Conservation (phyloP, 768 basidiomycete genomes). For the Pluteus cervinus region DNA sequence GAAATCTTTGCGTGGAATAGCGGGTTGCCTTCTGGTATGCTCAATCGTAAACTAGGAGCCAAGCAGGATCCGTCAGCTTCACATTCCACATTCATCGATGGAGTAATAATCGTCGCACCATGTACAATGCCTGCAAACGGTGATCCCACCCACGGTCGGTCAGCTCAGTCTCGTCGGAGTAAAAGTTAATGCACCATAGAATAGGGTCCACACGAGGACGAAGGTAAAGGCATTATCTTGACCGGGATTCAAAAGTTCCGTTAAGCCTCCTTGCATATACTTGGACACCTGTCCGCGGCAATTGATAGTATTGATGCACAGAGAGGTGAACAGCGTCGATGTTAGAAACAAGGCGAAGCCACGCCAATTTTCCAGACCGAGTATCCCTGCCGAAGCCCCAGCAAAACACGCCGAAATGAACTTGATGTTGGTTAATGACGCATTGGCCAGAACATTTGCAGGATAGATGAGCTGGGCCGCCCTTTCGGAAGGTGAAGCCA, state of each 20-base stretch:
- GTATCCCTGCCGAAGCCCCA: conserved; percentile 82
- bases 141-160: background rate
- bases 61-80: too few relatives aligned
- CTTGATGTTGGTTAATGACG: conserved; percentile 58
- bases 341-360: conserved; percentile 77
- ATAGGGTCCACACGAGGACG: conserved; percentile 88
- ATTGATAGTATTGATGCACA: conserved; percentile 61
- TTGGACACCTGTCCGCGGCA: conserved; percentile 60
- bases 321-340: conserved; percentile 62
- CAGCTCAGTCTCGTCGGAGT: too few relatives aligned
- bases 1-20: too few relatives aligned
- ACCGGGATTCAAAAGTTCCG: conserved; percentile 74
- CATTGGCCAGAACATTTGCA: conserved; percentile 63
- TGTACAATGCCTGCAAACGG: conserved; percentile 37
- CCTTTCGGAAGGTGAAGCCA: conserved; percentile 44
- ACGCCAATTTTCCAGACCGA: conserved; percentile 79
- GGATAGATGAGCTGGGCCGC: conserved; percentile 58
- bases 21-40: too few relatives aligned
- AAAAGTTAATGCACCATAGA: conserved; percentile 66
- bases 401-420: conserved; percentile 82
- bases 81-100: too few relatives aligned
- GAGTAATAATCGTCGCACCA: conserved; percentile 31
- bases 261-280: conserved; percentile 56
- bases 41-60: conserved; percentile 19
- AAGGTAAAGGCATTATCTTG: conserved; percentile 91